phyloP scores from a whole-genome alignment of 176 grass and related monocot species.

The Themeda triandra region DNA sequence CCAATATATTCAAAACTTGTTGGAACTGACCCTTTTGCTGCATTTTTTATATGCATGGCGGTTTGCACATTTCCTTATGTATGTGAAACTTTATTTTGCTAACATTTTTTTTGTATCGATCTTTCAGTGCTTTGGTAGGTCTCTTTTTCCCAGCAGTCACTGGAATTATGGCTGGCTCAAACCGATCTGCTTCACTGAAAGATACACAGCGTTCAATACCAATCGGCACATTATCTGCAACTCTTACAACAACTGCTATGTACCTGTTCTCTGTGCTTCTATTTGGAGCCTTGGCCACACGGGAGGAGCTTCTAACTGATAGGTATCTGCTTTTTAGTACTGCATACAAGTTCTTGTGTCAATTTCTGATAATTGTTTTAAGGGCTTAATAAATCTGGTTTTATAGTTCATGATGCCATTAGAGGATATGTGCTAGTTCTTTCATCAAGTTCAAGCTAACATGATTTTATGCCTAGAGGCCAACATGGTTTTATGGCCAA shows the following conservation, averaged over 20 bases:
- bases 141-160: conserved; percentile 98
- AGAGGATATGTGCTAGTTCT: conserved; percentile 4
- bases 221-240: conserved; percentile 83
- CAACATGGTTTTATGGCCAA: not conserved
- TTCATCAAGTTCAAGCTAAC: not conserved
- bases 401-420: not conserved
- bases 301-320: conserved; percentile 94
- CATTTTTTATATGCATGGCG: not conserved
- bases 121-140: conserved; percentile 92
- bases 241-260: conserved; percentile 77
- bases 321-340: conserved; percentile 48
- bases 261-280: conserved; percentile 85
- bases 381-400: not conserved
- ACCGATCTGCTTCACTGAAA: conserved; percentile 90
- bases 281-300: conserved; percentile 87
- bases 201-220: conserved; percentile 99
- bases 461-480: not conserved
- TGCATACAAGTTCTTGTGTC: not conserved
- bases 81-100: conserved; percentile 10
- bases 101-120: conserved; percentile 18
- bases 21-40: conserved; percentile 5
- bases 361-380: conserved; percentile 4
- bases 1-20: not conserved
- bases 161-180: conserved; percentile 99
- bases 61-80: conserved; percentile 3